These are phyloP conservation scores for Tuber aestivum DNA, from an alignment of 495 filamentous ascomycete species.

Conservation along the genomic window DNA sequence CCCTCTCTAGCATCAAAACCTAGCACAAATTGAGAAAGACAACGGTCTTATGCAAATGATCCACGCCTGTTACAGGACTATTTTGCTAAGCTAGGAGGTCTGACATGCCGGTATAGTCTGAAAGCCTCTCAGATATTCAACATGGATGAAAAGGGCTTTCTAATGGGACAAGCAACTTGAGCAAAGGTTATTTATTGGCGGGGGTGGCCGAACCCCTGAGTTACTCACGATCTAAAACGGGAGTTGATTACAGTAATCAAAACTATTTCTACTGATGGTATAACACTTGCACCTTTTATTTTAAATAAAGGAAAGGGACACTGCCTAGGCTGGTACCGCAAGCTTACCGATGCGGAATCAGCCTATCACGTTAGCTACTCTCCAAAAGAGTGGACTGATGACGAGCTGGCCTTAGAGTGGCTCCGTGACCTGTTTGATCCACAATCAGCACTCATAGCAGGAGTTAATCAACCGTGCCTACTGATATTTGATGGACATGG, in stretches of 20 bases:
- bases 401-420: slow-evolving; percentile 8
- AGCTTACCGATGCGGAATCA: background rate
- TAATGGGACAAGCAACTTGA: slow-evolving; percentile 2
- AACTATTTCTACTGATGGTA: slow-evolving; percentile 1
- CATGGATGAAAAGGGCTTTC: slow-evolving; percentile 13
- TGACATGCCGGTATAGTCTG: slow-evolving; percentile 1
- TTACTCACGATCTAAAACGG: slow-evolving; percentile 10
- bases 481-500: slow-evolving; percentile 16
- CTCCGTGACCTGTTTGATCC: slow-evolving; percentile 14
- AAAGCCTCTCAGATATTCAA: background rate
- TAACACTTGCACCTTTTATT: background rate
- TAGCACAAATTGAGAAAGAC: slow-evolving; percentile 1
- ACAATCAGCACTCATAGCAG: background rate
- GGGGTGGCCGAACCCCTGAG: background rate
- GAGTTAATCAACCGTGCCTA: background rate
- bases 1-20: slow-evolving; percentile 6
- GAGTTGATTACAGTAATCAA: slow-evolving; percentile 15
- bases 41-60: slow-evolving; percentile 7
- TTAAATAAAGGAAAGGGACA: slow-evolving; percentile 3
- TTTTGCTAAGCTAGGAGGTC: background rate
- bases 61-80: background rate
- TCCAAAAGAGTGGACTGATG: slow-evolving; percentile 10
- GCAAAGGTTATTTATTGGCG: slow-evolving; percentile 7
- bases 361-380: background rate
- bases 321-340: background rate